Conservation (phyloP, 2,329 filamentous ascomycete species). For the Fusarium euwallaceae region DNA sequence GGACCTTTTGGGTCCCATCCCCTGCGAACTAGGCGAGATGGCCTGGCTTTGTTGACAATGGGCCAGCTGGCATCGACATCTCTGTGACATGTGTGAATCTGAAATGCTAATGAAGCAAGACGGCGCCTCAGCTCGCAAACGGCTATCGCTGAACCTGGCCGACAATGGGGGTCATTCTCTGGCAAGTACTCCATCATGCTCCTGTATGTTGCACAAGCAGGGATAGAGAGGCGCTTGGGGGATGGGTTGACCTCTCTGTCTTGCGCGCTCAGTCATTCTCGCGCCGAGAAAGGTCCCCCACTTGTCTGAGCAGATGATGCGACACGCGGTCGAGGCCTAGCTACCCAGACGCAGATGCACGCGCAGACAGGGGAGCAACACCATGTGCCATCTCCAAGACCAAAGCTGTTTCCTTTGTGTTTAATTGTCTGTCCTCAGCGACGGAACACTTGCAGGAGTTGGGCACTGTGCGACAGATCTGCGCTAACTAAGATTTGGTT, state of each 20-base stretch:
- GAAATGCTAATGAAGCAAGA: background rate
- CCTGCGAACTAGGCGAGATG: background rate
- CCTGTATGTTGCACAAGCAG: slow-evolving; percentile 29
- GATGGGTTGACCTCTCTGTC: slow-evolving; percentile 17
- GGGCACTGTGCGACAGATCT: slow-evolving; percentile 48
- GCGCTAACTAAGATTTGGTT: slow-evolving; percentile 48
- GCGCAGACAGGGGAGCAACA: slow-evolving; percentile 42
- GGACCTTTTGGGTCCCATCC: background rate
- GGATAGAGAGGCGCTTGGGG: slow-evolving; percentile 32
- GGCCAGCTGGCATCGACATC: background rate
- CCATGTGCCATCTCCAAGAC: slow-evolving; percentile 37
- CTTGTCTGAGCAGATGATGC: slow-evolving; percentile 44
- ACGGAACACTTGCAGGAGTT: slow-evolving; percentile 10
- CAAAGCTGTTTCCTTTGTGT: slow-evolving; percentile 42
- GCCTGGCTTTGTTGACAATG: background rate
- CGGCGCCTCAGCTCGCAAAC: background rate
- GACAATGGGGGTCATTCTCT: background rate
- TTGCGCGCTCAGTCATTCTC: slow-evolving; percentile 31
- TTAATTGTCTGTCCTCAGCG: slow-evolving; percentile 39
- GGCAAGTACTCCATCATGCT: background rate
- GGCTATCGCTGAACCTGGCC: background rate
- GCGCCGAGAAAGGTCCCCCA: slow-evolving; percentile 30
- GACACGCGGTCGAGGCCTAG: slow-evolving; percentile 44
- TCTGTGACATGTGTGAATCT: background rate
- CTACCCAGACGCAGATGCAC: slow-evolving; percentile 30